phyloP scores from a whole-genome alignment of 2,329 filamentous ascomycete genomes.

The Penicillium sp. region DNA sequence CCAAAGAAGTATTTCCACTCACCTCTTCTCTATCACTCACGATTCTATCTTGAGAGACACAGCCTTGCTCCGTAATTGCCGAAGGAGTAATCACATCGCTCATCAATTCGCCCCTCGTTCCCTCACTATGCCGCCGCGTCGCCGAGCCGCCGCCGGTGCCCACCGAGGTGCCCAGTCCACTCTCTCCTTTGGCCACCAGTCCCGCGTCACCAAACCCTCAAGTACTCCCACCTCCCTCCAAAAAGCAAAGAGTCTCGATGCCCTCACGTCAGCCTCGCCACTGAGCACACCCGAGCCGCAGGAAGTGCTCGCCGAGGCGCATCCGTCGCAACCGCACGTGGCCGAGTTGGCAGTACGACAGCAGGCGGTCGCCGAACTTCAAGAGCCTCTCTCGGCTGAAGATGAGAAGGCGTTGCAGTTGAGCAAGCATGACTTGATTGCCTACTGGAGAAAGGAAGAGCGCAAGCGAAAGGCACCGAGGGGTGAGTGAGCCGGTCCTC shows the following conservation, averaged over 20 bases:
- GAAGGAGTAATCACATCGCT: background rate
- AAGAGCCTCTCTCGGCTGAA: conserved; percentile 29
- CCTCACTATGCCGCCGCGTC: conserved; percentile 39
- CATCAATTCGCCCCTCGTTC: background rate
- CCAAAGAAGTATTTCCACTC: background rate
- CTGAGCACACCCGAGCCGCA: conserved; percentile 24
- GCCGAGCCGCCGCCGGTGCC: conserved; percentile 30
- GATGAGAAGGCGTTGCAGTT: conserved; percentile 55
- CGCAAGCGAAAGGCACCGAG: conserved; percentile 59
- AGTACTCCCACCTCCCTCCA: conserved; percentile 27
- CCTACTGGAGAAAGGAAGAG: conserved; percentile 74
- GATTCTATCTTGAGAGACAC: too few species aligned
- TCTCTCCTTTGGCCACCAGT: conserved; percentile 56
- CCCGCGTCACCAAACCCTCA: conserved; percentile 54
- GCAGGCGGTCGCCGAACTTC: conserved; percentile 44
- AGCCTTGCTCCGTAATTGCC: too few species aligned
- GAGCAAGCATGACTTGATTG: conserved; percentile 61
- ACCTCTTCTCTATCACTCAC: too few species aligned
- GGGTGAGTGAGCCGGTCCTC: conserved; percentile 27
- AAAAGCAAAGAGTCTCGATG: conserved; percentile 28
- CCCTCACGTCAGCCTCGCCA: conserved; percentile 29
- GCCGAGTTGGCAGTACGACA: conserved; percentile 37
- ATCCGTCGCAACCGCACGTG: conserved; percentile 26
- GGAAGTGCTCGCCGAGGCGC: conserved; percentile 19
- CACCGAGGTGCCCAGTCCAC: conserved; percentile 47